Conservation (phyloP, 2,329 filamentous ascomycete species). For the Westerdykella aurantiaca region DNA sequence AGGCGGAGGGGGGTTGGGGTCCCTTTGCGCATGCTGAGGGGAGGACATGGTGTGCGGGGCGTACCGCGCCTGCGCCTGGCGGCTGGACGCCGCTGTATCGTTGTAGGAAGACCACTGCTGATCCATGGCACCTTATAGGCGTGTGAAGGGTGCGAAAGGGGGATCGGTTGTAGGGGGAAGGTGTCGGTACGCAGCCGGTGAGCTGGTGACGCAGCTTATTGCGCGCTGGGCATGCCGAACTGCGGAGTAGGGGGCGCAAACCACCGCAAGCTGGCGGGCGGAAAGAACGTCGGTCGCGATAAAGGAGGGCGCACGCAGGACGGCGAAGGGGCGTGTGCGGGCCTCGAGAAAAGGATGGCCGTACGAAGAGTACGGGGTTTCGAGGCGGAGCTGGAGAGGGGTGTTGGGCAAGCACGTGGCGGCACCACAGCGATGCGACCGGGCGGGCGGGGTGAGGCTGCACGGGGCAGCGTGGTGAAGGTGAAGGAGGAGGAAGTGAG, state of each 20-base stretch:
- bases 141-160: neutral
- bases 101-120: slow-evolving; percentile 37
- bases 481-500: neutral
- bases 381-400: slow-evolving; percentile 12
- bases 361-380: slow-evolving; percentile 11
- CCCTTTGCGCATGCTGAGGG: slow-evolving; percentile 29
- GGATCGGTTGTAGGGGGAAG: slow-evolving; percentile 3
- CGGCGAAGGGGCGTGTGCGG: slow-evolving; percentile 2
- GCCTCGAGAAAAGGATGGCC: neutral
- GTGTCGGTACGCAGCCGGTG: slow-evolving; percentile 23
- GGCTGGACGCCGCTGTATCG: slow-evolving; percentile 27
- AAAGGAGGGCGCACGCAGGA: slow-evolving; percentile 5
- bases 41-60: slow-evolving; percentile 24
- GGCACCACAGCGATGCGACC: neutral
- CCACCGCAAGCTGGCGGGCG: neutral
- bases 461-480: neutral
- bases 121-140: slow-evolving; percentile 22
- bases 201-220: slow-evolving; percentile 33
- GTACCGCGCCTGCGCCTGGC: slow-evolving; percentile 36
- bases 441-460: neutral
- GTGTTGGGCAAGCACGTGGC: slow-evolving; percentile 1
- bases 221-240: slow-evolving; percentile 31
- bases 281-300: slow-evolving; percentile 5
- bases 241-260: slow-evolving; percentile 9
- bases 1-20: slow-evolving; percentile 25